These are phyloP conservation scores for Penicillium sp. DNA, from an alignment of 2,329 filamentous ascomycete species.

Conservation along the genomic window DNA sequence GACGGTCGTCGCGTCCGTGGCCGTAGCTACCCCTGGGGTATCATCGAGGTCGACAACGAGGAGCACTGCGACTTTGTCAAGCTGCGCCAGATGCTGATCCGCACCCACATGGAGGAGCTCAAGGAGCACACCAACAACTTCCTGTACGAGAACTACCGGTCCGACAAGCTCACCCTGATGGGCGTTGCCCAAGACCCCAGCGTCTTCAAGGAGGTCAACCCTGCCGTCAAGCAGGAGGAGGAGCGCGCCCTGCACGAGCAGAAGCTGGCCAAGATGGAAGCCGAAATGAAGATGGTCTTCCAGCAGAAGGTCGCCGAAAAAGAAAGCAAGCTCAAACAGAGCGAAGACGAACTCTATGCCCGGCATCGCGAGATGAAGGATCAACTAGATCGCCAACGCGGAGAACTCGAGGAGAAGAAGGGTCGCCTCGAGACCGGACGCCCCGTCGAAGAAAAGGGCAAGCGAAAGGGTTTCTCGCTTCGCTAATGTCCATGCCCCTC, in stretches of 20 bases:
- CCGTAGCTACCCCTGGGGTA: conserved; percentile 95
- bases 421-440: conserved; percentile 88
- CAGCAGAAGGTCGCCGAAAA: conserved; percentile 99
- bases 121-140: conserved; percentile 99
- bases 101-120: conserved; percentile 99
- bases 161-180: conserved; percentile 98
- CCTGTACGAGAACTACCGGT: conserved; percentile 99
- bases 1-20: conserved; percentile 96
- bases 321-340: conserved; percentile 99
- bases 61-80: conserved; percentile 99
- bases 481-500: conserved; percentile 59
- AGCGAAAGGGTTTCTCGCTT: conserved; percentile 99
- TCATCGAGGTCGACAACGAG: conserved; percentile 99
- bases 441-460: conserved; percentile 94
- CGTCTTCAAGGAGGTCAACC: conserved; percentile 99
- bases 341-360: conserved; percentile 97
- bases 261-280: conserved; percentile 99
- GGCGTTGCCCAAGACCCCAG: conserved; percentile 97
- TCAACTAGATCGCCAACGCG: conserved; percentile 90
- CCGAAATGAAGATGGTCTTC: conserved; percentile 99
- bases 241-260: conserved; percentile 97
- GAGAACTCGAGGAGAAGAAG: conserved; percentile 99
- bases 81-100: conserved; percentile 98
- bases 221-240: conserved; percentile 99
- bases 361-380: conserved; percentile 99